A percentile compares a stretch with the other conserved stretches of the same genome.
These are phyloP conservation scores for Fusarium fracticaudum DNA, from an alignment of 2,329 filamentous ascomycete genomes.

Conservation along the genomic window DNA sequence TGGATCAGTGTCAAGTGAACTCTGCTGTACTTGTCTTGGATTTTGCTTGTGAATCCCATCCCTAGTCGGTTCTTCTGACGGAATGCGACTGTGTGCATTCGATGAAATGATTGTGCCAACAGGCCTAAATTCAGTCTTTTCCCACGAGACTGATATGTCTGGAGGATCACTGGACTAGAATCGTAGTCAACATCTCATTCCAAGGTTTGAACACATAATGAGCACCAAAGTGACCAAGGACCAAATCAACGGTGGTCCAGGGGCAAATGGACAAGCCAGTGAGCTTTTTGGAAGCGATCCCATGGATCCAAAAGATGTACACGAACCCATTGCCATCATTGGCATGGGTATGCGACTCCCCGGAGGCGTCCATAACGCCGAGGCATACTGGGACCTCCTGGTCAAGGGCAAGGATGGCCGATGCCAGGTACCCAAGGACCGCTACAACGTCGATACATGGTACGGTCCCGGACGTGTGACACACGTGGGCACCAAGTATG, in stretches of 20 bases:
- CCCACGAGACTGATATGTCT: neutral
- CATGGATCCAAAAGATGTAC: neutral
- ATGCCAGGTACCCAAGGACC: conserved; percentile 1
- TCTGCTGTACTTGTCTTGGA: neutral
- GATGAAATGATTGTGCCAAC: neutral
- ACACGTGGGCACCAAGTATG: conserved; percentile 7
- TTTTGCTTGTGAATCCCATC: neutral
- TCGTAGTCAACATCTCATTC: neutral
- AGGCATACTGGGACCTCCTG: neutral
- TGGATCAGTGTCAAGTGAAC: neutral
- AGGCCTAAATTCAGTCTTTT: neutral
- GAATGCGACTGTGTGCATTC: neutral
- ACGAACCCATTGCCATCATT: conserved; percentile 2
- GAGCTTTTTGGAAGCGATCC: neutral
- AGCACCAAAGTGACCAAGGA: neutral
- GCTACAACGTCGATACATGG: conserved; percentile 3
- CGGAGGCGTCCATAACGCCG: neutral
- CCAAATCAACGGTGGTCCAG: neutral
- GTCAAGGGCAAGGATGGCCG: conserved; percentile 1
- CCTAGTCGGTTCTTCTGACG: neutral
- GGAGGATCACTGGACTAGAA: neutral
- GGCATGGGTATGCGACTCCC: conserved; percentile 3
- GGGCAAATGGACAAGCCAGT: neutral
- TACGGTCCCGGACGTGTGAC: conserved; percentile 6
- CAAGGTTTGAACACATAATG: neutral